Conservation (phyloP, 2,329 filamentous ascomycete species). For the Bipolaris gigantea region DNA sequence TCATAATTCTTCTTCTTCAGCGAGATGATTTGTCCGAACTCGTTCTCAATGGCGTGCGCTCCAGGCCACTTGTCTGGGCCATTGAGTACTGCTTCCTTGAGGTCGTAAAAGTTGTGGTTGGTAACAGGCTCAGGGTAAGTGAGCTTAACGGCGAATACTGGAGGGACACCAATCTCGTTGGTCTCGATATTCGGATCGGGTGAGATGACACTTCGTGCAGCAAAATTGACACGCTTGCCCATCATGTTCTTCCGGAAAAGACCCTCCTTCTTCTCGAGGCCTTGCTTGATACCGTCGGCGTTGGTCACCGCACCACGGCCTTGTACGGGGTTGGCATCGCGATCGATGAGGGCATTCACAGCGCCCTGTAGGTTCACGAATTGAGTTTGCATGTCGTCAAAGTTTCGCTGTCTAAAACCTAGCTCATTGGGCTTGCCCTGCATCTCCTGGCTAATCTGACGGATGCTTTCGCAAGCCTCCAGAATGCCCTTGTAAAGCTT, state of each 20-base stretch:
- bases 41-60: conserved; percentile 91
- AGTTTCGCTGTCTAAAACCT: conserved; percentile 59
- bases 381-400: conserved; percentile 76
- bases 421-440: conserved; percentile 49
- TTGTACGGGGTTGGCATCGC: conserved; percentile 79
- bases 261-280: conserved; percentile 97
- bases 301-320: conserved; percentile 76
- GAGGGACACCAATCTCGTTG: conserved; percentile 96
- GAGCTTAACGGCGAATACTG: conserved; percentile 94
- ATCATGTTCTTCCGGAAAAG: conserved; percentile 99
- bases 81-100: conserved; percentile 95
- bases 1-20: conserved; percentile 84
- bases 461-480: conserved; percentile 71
- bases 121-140: conserved; percentile 98
- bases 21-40: conserved; percentile 88
- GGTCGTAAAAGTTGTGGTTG: conserved; percentile 92
- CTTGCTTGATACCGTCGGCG: conserved; percentile 95
- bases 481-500: conserved; percentile 83
- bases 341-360: conserved; percentile 91
- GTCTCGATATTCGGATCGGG: conserved; percentile 98
- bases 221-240: conserved; percentile 99
- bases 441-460: conserved; percentile 73
- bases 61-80: conserved; percentile 93
- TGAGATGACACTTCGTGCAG: conserved; percentile 95
- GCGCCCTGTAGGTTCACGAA: conserved; percentile 84